Evolutionary conservation across 2,329 filamentous ascomycete genomes (phyloP), one percentile per base, ranked within the genome.

Genomic region (Dothistroma pini): DNA sequence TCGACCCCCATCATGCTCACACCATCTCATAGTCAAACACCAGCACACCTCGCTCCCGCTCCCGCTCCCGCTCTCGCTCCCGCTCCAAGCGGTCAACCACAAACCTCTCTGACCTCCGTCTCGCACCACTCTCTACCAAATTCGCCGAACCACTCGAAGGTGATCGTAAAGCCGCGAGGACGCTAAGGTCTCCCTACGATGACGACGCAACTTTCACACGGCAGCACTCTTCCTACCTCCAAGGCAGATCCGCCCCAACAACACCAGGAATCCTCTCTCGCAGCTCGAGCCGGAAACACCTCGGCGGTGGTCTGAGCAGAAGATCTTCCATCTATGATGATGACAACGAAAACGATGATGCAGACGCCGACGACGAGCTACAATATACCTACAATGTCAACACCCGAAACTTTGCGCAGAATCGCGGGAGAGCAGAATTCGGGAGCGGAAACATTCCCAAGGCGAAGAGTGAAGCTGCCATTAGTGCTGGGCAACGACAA

Each of bases 61-160:
- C 73, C 38, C 69, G 71, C 62, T 67, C 71, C n/a, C 69, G 68
- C 34, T 70, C 70, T 16, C 65, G 60, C 50, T 73, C 73, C 38
- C 69, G 71, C 62, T 67, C 71, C n/a, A 74, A 72, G 62, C 83
- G 84, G 59, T 86, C 41, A 44, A 44, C 41, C 41, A 16, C 41
- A 44, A 84, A 84, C 63, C 78, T 87, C 56, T 76, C 82, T 67
- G 80, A 85, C 68, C 79, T 86, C 63, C 85, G 84, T 49, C 78
- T 87, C n/a, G 83, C 84, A 67, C 85, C 84, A 44, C 77, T 87
- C 59, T 73, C 72, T 25, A 83, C 80, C 58, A 76, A 79, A 64
- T 75, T 78, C 62, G 72, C 76, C 34, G 68, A 74, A 63, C 56
- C 68, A 41, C 67, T 69, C 31, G 68, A 69, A 57, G 69, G 72